phyloP scores from a whole-genome alignment of 2,329 filamentous ascomycete genomes.

The Monascus ruber region DNA sequence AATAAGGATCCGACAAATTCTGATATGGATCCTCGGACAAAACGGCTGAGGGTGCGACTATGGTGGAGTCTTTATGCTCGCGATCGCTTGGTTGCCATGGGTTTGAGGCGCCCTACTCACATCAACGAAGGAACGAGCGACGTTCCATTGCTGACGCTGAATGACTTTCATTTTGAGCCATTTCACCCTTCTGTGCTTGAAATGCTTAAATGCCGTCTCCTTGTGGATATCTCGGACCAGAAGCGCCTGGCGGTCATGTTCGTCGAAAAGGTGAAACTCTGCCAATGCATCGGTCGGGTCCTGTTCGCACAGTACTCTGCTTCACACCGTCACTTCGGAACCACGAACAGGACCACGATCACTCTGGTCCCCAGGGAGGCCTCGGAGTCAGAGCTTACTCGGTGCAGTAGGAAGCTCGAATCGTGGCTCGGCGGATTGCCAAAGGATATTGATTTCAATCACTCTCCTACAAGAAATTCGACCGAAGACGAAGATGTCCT shows the following conservation, averaged over 20 bases:
- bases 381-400: constrained; percentile 66
- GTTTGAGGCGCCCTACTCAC: constrained; percentile 75
- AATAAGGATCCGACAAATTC: constrained; percentile 66
- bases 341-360: constrained; percentile 66
- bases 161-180: constrained; percentile 64
- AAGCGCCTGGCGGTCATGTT: constrained; percentile 70
- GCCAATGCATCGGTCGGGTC: constrained; percentile 73
- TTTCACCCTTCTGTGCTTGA: constrained; percentile 55
- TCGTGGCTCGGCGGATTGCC: constrained; percentile 45
- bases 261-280: constrained; percentile 77
- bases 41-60: constrained; percentile 72
- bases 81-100: constrained; percentile 75
- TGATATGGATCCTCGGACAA: constrained; percentile 54
- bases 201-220: constrained; percentile 54
- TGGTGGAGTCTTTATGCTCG: constrained; percentile 96
- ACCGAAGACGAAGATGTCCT: constrained; percentile 38
- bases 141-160: constrained; percentile 70
- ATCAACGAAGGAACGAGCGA: constrained; percentile 87
- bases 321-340: constrained; percentile 59
- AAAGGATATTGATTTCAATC: constrained; percentile 54
- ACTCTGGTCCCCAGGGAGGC: constrained; percentile 64
- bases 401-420: constrained; percentile 63
- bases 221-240: constrained; percentile 61
- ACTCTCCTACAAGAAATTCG: constrained; percentile 50
- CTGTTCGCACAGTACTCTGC: constrained; percentile 81